Percentiles rank a stretch among this genome's conserved stretches.
These are phyloP conservation scores for Heracleum sosnowskyi DNA, from an alignment of 129 eudicot genomes.

Conservation along the genomic window DNA sequence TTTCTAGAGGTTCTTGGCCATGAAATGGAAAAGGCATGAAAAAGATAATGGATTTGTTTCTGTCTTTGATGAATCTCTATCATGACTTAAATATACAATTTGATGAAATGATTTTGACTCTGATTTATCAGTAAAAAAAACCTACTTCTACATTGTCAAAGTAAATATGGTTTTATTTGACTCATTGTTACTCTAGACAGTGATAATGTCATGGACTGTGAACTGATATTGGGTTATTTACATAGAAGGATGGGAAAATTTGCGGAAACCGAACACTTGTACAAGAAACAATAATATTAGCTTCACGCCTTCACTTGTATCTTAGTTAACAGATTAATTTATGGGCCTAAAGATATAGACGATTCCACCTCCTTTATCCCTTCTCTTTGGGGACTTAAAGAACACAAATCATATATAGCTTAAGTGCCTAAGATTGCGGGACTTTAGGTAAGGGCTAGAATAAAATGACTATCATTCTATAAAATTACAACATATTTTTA, in stretches of 20 bases:
- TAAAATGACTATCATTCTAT: background rate
- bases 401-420: background rate
- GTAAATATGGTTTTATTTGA: too few relatives aligned
- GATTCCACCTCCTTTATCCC: background rate
- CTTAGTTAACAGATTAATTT: background rate
- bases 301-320: background rate
- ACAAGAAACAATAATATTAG: background rate
- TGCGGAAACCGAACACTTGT: background rate
- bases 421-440: background rate
- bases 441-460: background rate
- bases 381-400: background rate
- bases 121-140: too few relatives aligned
- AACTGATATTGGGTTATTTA: background rate
- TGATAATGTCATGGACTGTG: background rate
- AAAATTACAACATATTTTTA: background rate
- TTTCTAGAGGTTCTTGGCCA: too few relatives aligned
- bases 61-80: too few relatives aligned
- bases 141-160: too few relatives aligned
- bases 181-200: background rate
- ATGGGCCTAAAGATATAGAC: background rate
- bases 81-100: too few relatives aligned
- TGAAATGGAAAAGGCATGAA: too few relatives aligned
- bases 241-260: background rate
- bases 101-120: too few relatives aligned
- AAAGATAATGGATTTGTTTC: too few relatives aligned